Base-by-base conservation (phyloP, 2,329 filamentous ascomycete genomes). In the Rutstroemia sp. region DNA sequence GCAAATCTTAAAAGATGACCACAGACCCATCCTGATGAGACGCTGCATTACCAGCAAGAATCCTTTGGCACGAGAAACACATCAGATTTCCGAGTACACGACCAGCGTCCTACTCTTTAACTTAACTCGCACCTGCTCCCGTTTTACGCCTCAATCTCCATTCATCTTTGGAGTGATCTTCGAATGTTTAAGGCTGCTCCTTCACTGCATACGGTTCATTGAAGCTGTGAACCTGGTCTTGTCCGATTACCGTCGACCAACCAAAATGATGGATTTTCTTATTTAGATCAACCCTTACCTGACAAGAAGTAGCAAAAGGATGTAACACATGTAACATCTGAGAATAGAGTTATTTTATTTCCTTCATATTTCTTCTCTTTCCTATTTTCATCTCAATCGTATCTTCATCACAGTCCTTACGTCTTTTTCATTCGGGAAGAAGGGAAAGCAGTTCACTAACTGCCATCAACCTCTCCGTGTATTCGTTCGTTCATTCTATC, bases 1-100 rank as follows among this genome's bases (percentile, higher is more conserved):
- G 14, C 44, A 40, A 54, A 54, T 54, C 23, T 48, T 40, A 42
- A 48, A 48, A 44, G 42, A 54, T 48, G 30, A 54, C 51, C 51
- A 54, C 51, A 54, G 30, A 30, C 9, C 30, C 36, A 46, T 48
- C 51, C 51, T 54, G n/a, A 40, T 47, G 51, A 30, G 30, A 53
- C 51, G n/a, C 19, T 53, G 40, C 27, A 47, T 27, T 17, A 42
- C 30, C 30, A 34, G 30, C 30, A 12, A 34, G 30, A 23, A 53
- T 53, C 44, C 51, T 48, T n/a, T 27, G 27, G 51, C 42, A 47
- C 30, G 39, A 42, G 39, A 19, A 17, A 42, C 16, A 42, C 16
- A 10, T 8, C 19, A 16, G 1, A 17, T 42, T 42, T 8, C 25
- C 5, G 25, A 27, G 25, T 27, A 27, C 25, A 27, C 25, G 25